Evolutionary conservation across 345 rosid species (phyloP).

Genomic region (rapeseed (Brassica napus)): DNA sequence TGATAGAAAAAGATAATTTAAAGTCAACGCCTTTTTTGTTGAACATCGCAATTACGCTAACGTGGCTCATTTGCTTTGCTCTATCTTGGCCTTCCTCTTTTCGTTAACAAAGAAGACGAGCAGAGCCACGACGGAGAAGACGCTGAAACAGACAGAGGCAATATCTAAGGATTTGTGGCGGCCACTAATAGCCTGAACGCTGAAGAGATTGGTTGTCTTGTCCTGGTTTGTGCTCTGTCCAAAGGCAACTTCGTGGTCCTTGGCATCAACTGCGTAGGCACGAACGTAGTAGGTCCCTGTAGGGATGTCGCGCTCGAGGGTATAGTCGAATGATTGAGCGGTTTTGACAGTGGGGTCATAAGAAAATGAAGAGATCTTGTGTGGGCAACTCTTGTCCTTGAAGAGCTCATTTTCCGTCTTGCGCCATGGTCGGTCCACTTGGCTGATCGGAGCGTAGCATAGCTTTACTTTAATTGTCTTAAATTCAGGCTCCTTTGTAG

Average conservation of each 20-base stretch:
- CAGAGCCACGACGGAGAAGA: slow-evolving; percentile 38
- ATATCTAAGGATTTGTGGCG: slow-evolving; percentile 42
- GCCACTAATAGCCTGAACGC: slow-evolving; percentile 41
- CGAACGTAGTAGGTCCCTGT: slow-evolving; percentile 43
- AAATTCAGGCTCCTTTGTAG: slow-evolving; percentile 11
- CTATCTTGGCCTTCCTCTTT: slow-evolving; percentile 38
- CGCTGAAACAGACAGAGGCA: slow-evolving; percentile 42
- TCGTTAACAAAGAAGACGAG: slow-evolving; percentile 40
- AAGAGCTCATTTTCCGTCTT: slow-evolving; percentile 38
- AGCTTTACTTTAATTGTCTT: slow-evolving; percentile 31
- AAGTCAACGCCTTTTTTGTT: slow-evolving; percentile 25
- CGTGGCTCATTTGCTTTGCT: slow-evolving; percentile 36
- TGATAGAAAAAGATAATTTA: slow-evolving; percentile 15
- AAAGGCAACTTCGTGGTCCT: slow-evolving; percentile 34
- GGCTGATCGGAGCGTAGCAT: slow-evolving; percentile 46
- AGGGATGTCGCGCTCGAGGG: slow-evolving; percentile 40
- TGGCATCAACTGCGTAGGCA: slow-evolving; percentile 34
- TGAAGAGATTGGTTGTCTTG: slow-evolving; percentile 29
- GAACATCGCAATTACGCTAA: slow-evolving; percentile 25
- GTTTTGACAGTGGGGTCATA: slow-evolving; percentile 16
- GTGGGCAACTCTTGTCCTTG: slow-evolving; percentile 47
- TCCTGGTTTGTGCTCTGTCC: slow-evolving; percentile 42
- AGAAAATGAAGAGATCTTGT: slow-evolving; percentile 33
- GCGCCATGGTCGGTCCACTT: slow-evolving; percentile 45
- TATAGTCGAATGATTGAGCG: slow-evolving; percentile 21